Evolutionary conservation across 306 rosid species (phyloP).

Genomic region (Trichosanthes truncata): DNA sequence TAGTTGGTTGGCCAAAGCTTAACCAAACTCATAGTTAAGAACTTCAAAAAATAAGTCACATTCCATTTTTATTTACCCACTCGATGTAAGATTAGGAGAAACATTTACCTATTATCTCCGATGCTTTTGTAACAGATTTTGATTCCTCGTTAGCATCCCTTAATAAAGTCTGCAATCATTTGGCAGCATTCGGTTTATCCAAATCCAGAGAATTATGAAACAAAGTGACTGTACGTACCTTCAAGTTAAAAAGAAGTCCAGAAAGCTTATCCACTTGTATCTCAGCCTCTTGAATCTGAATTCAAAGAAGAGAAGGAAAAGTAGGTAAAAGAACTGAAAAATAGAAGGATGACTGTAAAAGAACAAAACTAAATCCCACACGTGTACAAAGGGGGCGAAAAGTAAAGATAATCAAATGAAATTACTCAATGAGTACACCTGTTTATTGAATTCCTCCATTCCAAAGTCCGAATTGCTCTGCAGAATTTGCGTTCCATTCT

Average conservation of each 20-base stretch:
- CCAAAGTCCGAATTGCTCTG: slow-evolving; percentile 40
- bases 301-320: too few relatives aligned
- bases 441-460: slow-evolving; percentile 66
- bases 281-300: slow-evolving; percentile 60
- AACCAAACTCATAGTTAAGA: too few relatives aligned
- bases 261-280: slow-evolving; percentile 62
- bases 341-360: background rate
- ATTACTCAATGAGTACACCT: slow-evolving; percentile 27
- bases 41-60: too few relatives aligned
- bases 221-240: slow-evolving; percentile 34
- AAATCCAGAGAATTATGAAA: background rate
- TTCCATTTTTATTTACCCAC: too few relatives aligned
- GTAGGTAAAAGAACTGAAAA: background rate
- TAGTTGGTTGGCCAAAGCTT: too few relatives aligned
- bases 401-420: background rate
- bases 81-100: background rate
- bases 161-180: background rate
- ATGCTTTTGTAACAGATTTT: slow-evolving; percentile 78
- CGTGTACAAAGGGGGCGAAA: background rate
- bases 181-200: background rate
- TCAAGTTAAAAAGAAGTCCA: slow-evolving; percentile 55
- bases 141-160: slow-evolving; percentile 87
- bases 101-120: slow-evolving; percentile 71
- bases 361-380: background rate
- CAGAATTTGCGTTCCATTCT: slow-evolving; percentile 58